These are phyloP conservation scores for Psilocybe azurescens DNA, from an alignment of 768 basidiomycete genomes.

Conservation along the genomic window DNA sequence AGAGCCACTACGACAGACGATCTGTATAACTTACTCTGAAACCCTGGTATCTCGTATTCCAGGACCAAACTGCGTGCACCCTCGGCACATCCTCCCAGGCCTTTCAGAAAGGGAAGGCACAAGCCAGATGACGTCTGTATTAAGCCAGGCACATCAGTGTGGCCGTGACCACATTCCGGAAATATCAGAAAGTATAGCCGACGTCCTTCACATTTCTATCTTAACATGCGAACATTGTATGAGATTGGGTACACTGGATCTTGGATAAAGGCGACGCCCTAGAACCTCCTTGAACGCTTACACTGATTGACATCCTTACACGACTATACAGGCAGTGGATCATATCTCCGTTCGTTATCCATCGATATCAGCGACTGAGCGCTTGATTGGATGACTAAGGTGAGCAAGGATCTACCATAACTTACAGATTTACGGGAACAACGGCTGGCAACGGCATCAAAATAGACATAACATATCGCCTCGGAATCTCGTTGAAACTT, in stretches of 20 bases:
- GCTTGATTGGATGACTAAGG: too few relatives aligned
- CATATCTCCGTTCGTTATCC: background rate
- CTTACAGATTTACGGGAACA: background rate
- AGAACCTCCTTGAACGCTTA: too few relatives aligned
- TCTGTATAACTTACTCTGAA: background rate
- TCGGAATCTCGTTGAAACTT: too few relatives aligned
- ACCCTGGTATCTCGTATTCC: background rate
- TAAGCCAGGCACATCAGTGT: background rate
- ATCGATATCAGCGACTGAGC: background rate
- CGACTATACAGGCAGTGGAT: background rate
- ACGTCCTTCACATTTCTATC: slow-evolving; percentile 26
- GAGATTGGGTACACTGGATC: too few relatives aligned
- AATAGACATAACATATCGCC: background rate
- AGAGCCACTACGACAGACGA: background rate
- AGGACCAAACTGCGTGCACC: background rate
- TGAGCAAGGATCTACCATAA: too few relatives aligned
- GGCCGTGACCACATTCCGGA: background rate
- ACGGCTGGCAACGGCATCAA: background rate
- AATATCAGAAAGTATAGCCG: slow-evolving; percentile 3
- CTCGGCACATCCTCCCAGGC: background rate
- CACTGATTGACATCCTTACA: too few relatives aligned
- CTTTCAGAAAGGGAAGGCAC: background rate
- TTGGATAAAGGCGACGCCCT: too few relatives aligned
- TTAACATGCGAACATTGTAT: background rate
- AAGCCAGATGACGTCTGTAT: slow-evolving; percentile 2